These are phyloP conservation scores for Amphichorda felina DNA, from an alignment of 2,329 filamentous ascomycete genomes.

Conservation along the genomic window DNA sequence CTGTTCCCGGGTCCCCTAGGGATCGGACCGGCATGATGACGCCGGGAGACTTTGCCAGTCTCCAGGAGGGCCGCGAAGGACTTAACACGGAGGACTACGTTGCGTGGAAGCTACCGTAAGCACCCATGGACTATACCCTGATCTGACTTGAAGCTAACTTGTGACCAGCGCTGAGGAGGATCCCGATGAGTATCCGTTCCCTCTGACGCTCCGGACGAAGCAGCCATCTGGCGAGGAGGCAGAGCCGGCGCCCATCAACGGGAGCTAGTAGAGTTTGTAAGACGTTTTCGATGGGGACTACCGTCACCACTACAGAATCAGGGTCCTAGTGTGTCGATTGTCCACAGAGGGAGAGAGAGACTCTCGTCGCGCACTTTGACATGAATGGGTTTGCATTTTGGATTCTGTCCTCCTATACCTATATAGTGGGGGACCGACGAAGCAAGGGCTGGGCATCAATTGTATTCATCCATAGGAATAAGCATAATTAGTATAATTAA, in stretches of 20 bases:
- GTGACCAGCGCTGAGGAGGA: conserved; percentile 77
- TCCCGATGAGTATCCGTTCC: conserved; percentile 56
- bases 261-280: neutral
- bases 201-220: conserved; percentile 44
- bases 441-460: too few species aligned
- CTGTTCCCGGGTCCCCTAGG: conserved; percentile 83
- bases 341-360: too few species aligned
- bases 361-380: too few species aligned
- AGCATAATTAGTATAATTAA: too few species aligned
- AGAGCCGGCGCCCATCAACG: neutral
- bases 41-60: conserved; percentile 89
- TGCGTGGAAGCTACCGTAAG: conserved; percentile 95
- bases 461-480: too few species aligned
- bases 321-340: too few species aligned
- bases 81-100: conserved; percentile 95
- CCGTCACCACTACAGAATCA: too few species aligned
- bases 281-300: too few species aligned
- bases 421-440: too few species aligned
- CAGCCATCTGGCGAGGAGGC: conserved; percentile 18
- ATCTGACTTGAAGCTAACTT: conserved; percentile 5
- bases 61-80: conserved; percentile 89
- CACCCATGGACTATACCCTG: conserved; percentile 16
- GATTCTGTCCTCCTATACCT: too few species aligned
- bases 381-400: too few species aligned
- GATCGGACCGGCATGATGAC: conserved; percentile 98